These are phyloP conservation scores for Hypoxylon sp. DNA, from an alignment of 2,329 filamentous ascomycete genomes.

Conservation along the genomic window DNA sequence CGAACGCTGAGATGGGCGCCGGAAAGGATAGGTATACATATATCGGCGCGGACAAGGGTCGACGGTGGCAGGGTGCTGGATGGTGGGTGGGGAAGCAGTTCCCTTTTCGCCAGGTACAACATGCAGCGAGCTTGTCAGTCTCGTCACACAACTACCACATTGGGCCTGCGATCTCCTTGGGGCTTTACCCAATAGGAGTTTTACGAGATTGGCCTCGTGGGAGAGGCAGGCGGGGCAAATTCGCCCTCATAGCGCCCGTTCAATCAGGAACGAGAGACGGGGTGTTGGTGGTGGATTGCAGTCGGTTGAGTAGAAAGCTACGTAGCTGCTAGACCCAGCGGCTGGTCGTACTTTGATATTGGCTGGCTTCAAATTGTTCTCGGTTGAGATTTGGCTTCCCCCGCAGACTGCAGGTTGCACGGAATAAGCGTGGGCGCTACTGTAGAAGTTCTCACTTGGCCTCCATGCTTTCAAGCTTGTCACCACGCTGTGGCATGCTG, in stretches of 20 bases:
- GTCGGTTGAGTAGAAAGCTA: slow-evolving; percentile 39
- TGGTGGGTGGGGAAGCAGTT: slow-evolving; percentile 46
- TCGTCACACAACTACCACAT: slow-evolving; percentile 47
- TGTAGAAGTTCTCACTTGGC: slow-evolving; percentile 7
- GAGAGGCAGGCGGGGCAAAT: slow-evolving; percentile 38
- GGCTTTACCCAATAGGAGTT: slow-evolving; percentile 41
- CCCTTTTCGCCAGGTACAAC: slow-evolving; percentile 46
- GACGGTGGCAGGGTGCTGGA: slow-evolving; percentile 40
- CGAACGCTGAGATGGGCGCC: slow-evolving; percentile 43
- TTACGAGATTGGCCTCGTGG: slow-evolving; percentile 47
- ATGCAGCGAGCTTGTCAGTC: slow-evolving; percentile 44
- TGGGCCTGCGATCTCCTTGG: slow-evolving; percentile 38
- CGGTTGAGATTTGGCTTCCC: slow-evolving; percentile 53
- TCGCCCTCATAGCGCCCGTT: slow-evolving; percentile 33
- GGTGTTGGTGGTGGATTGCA: slow-evolving; percentile 42
- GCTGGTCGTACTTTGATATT: slow-evolving; percentile 65
- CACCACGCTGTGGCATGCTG: slow-evolving; percentile 15
- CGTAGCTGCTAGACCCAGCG: slow-evolving; percentile 45
- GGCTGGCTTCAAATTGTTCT: slow-evolving; percentile 60
- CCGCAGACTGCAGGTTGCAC: slow-evolving; percentile 55
- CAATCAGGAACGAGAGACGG: slow-evolving; percentile 49
- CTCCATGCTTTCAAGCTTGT: no score
- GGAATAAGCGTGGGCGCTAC: slow-evolving; percentile 47
- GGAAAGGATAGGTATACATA: slow-evolving; percentile 45
- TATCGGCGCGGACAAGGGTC: slow-evolving; percentile 42